Conservation (phyloP, 805 yeast genomes). For the Wickerhamiella musiphila region DNA sequence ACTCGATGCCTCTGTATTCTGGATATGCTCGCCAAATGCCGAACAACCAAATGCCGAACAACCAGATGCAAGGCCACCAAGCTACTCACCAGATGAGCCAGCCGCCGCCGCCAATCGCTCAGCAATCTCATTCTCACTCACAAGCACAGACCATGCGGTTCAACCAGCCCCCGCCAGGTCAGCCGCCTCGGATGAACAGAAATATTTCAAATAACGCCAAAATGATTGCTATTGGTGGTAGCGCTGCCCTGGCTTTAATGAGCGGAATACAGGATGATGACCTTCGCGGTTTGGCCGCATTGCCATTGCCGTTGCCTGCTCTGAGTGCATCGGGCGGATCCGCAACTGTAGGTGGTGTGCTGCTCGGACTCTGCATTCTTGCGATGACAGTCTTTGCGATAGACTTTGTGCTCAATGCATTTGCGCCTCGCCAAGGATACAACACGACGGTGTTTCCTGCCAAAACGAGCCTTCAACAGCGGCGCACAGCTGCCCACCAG, state of each 20-base stretch:
- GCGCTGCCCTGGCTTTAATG: not conserved
- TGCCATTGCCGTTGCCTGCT: slow-evolving; percentile 1
- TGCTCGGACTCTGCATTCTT: not conserved
- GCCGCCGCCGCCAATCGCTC: no score
- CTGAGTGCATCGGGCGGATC: not conserved
- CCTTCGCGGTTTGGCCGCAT: slow-evolving; percentile 1
- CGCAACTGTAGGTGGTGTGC: not conserved
- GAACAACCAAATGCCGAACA: not conserved
- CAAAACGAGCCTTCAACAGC: slow-evolving; percentile 1
- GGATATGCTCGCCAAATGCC: not conserved
- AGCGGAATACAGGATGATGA: slow-evolving; percentile 3
- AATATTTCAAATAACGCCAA: not conserved
- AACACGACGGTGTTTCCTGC: not conserved
- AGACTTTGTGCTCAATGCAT: not conserved
- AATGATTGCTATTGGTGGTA: not conserved
- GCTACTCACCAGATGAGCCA: not conserved
- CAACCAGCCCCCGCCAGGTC: not conserved
- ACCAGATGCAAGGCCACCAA: no score
- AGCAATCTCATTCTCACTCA: no score
- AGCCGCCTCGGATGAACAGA: not conserved
- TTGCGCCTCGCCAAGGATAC: not conserved
- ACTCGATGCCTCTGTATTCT: no score
- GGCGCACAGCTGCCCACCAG: slow-evolving; percentile 1
- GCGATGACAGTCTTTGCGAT: not conserved
- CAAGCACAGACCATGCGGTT: not conserved